These are phyloP conservation scores for Talaromyces sp. DNA, from an alignment of 2,329 filamentous ascomycete genomes.

Conservation along the genomic window DNA sequence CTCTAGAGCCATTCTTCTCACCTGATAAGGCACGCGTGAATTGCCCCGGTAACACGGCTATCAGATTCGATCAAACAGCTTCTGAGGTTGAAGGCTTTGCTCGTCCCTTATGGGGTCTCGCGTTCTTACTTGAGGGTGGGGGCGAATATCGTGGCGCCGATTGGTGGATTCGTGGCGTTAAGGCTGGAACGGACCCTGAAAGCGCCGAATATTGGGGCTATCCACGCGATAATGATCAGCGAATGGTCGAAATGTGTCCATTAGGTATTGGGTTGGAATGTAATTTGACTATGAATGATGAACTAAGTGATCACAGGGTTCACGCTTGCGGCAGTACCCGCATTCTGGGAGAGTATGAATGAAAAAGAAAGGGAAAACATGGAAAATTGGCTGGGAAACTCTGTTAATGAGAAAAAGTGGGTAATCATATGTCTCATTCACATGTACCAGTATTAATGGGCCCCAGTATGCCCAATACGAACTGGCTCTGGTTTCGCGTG, in stretches of 20 bases:
- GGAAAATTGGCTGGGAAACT: slow-evolving; percentile 72
- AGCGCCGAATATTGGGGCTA: slow-evolving; percentile 75
- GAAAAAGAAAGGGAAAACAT: slow-evolving; percentile 67
- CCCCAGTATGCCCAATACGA: slow-evolving; percentile 68
- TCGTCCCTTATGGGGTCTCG: slow-evolving; percentile 74
- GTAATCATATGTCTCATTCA: too few relatives aligned
- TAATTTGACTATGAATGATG: too few relatives aligned
- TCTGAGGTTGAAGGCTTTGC: slow-evolving; percentile 77
- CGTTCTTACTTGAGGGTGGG: slow-evolving; percentile 67
- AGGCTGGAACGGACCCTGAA: slow-evolving; percentile 70
- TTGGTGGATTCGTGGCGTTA: slow-evolving; percentile 71
- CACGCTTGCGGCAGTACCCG: slow-evolving; percentile 69
- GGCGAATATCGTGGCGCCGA: slow-evolving; percentile 65
- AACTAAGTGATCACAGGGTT: too few relatives aligned
- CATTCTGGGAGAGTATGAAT: slow-evolving; percentile 68
- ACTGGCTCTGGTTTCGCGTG: slow-evolving; percentile 80
- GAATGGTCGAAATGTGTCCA: slow-evolving; percentile 85
- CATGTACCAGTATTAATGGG: too few relatives aligned
- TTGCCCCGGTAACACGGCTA: slow-evolving; percentile 71
- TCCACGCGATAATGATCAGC: slow-evolving; percentile 74
- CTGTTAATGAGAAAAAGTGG: too few relatives aligned
- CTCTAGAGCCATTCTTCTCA: slow-evolving; percentile 72
- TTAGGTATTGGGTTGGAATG: too few relatives aligned
- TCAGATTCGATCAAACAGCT: slow-evolving; percentile 75
- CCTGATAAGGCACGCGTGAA: slow-evolving; percentile 66